A percentile compares a stretch with the other conserved stretches of the same genome.
Evolutionary conservation across 2,329 filamentous ascomycete genomes (phyloP).

Genomic region (Exophiala xenobiotica): DNA sequence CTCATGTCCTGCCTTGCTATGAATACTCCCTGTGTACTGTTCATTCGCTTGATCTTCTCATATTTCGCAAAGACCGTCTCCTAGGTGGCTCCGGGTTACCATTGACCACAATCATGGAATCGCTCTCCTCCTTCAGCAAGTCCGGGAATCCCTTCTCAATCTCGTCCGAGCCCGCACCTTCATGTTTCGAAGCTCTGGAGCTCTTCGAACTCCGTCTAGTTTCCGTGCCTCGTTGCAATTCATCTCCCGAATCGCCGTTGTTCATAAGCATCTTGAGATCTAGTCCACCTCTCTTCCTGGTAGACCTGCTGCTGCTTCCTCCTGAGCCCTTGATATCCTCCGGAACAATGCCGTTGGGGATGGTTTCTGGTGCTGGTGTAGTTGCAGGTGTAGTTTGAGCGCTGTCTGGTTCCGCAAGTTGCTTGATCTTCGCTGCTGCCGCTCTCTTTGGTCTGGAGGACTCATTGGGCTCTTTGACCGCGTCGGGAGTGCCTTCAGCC

Average conservation of each 20-base stretch:
- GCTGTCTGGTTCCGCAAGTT: constrained; percentile 4
- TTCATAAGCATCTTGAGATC: constrained; percentile 2
- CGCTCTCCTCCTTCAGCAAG: constrained; percentile 15
- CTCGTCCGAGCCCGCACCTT: too few relatives aligned
- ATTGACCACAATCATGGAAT: constrained; percentile 19
- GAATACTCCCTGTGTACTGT: too few relatives aligned
- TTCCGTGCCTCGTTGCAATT: neutral
- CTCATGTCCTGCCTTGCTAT: too few relatives aligned
- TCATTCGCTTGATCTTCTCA: too few relatives aligned
- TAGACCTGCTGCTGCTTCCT: neutral
- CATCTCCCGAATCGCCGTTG: neutral
- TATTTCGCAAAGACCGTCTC: constrained; percentile 19
- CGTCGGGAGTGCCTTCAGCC: constrained; percentile 5
- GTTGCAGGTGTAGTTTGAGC: constrained; percentile 8
- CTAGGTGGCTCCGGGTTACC: constrained; percentile 10
- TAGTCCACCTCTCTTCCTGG: neutral
- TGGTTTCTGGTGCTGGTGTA: constrained; percentile 12
- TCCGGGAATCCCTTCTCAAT: too few relatives aligned
- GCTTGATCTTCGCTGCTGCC: constrained; percentile 1
- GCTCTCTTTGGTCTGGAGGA: constrained; percentile 5
- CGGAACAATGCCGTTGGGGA: neutral
- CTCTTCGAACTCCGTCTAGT: constrained; percentile 2
- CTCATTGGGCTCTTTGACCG: constrained; percentile 3
- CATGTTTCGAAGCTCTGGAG: too few relatives aligned
- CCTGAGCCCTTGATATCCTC: neutral